Evolutionary conservation across 1,284 basidiomycete genomes (phyloP), one percentile per base, ranked within the genome.

Genomic region (Takashimella tepidaria): DNA sequence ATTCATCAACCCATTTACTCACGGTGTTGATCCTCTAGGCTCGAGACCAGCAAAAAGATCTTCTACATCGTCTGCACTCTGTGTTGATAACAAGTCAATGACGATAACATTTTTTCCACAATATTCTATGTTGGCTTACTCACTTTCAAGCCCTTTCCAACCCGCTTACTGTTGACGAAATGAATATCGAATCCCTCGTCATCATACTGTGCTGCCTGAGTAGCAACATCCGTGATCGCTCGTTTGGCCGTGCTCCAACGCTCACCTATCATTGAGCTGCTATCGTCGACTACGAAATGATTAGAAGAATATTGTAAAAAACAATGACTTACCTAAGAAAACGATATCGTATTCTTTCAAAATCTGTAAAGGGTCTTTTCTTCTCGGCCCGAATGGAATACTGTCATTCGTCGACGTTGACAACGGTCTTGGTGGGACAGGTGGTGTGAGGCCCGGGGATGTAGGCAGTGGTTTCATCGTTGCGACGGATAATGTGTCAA

Each of bases 321-420:
- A 19, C 37, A 23, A 20, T 5, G 40, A 60, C 63, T 62, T 57
- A 65, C 69, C 63, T 21, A 76, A 59, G 56, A 77, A 71, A 16
- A 75, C 67, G 2, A 71, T 75, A 49, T 76, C 73, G 50, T 64
- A 77, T n/a, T 64, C 61, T 40, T 56, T 52, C 41, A 77, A 57
- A 54, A 68, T 68, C 49, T 73, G 64, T 10, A 70, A 53, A 2
- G 73, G 63, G 51, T 69, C 63, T 49, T 68, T 67, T 8, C 57
- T 61, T 3, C 54, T 56, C 3, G 44, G 24, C 37, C 43, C 25
- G 42, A 54, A 41, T 0, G 49, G 44, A 11, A 24, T 26, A 16
- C 10, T 16, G 31, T 16, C 31, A 37, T 16, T 37, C 31, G 31
- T 8, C 31, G 31, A 37, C 16, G 31, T 37, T 37, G 47, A 49